These are phyloP conservation scores for Vitis hybrid DNA, from an alignment of 177 flowering plant species.

Conservation along the genomic window DNA sequence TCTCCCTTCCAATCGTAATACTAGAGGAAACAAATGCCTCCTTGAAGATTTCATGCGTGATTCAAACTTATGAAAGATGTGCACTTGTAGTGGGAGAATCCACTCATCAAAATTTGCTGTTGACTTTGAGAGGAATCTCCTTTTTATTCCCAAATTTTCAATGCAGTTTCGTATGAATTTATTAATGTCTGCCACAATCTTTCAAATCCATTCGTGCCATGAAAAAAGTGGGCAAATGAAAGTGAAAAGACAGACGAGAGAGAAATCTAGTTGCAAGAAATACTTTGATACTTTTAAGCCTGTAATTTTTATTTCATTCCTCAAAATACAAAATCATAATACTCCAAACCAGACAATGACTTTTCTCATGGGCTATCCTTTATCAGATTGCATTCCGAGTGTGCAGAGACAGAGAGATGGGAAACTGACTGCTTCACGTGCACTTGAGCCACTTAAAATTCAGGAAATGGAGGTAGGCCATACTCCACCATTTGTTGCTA, in stretches of 20 bases:
- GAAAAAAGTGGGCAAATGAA: not conserved
- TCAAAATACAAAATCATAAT: not conserved
- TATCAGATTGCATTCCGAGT: not conserved
- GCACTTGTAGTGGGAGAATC: conserved; percentile 4
- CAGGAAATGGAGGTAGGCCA: no score
- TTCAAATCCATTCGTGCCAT: conserved; percentile 28
- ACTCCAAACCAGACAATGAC: not conserved
- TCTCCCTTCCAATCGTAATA: not conserved
- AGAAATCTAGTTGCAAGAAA: not conserved
- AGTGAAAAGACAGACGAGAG: conserved; percentile 8
- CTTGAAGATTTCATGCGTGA: not conserved
- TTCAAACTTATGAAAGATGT: not conserved
- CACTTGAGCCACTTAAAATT: no score
- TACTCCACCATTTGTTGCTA: no score
- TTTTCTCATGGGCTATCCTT: not conserved
- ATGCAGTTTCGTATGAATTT: conserved; percentile 12
- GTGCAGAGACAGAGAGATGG: not conserved
- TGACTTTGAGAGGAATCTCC: conserved; percentile 12
- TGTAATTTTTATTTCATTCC: not conserved
- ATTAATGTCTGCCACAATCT: conserved; percentile 33
- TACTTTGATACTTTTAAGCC: not conserved
- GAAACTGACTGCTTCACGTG: no score
- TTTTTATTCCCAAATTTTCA: conserved; percentile 2
- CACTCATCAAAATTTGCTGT: conserved; percentile 10
- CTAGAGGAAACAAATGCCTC: not conserved